A percentile compares a stretch with the other conserved stretches of the same genome.
Evolutionary conservation across 306 rosid species (phyloP).

Genomic region (Lablab purpureus): DNA sequence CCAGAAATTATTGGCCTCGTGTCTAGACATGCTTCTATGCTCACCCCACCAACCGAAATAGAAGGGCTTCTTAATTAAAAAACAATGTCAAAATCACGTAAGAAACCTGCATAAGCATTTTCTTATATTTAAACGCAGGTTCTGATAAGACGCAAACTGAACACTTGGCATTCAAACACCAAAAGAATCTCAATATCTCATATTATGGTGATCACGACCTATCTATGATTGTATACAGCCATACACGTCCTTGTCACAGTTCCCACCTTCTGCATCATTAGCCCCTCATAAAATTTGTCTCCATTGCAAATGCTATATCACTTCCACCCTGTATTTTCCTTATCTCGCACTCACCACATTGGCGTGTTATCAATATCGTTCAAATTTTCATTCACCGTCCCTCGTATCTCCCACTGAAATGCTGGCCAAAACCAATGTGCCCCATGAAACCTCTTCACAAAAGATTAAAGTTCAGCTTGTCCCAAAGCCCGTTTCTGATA

Average conservation of each 20-base stretch:
- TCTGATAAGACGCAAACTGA: neutral
- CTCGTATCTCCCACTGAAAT: constrained; percentile 42
- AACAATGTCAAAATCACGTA: too few species aligned
- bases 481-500: constrained; percentile 64
- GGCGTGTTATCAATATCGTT: constrained; percentile 17
- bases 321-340: constrained; percentile 36
- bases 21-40: constrained; percentile 41
- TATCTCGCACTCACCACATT: constrained; percentile 43
- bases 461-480: constrained; percentile 68
- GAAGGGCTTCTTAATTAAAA: constrained; percentile 1
- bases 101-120: neutral
- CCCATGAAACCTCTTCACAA: constrained; percentile 30
- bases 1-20: constrained; percentile 47
- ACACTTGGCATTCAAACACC: constrained; percentile 33
- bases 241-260: constrained; percentile 67
- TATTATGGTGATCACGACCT: constrained; percentile 63
- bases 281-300: constrained; percentile 44
- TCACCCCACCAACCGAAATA: constrained; percentile 30
- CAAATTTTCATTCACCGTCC: constrained; percentile 15
- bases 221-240: constrained; percentile 66
- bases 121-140: neutral
- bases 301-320: constrained; percentile 47
- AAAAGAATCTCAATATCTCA: constrained; percentile 44
- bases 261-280: constrained; percentile 49
- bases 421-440: constrained; percentile 42